These are phyloP conservation scores for Penicillium sp. DNA, from an alignment of 2,329 filamentous ascomycete genomes.

Conservation along the genomic window DNA sequence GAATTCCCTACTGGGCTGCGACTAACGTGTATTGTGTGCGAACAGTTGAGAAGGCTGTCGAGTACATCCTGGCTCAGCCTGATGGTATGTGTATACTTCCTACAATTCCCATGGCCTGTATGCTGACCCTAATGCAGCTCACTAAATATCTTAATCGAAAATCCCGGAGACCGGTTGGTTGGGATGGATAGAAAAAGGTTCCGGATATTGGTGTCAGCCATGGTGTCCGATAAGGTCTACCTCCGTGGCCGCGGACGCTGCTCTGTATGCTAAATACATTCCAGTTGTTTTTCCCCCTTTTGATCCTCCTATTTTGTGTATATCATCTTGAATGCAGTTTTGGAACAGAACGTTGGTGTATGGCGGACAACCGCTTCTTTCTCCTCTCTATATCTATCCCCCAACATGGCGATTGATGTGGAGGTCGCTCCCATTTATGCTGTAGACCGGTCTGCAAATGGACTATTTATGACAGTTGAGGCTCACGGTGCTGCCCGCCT, in stretches of 20 bases:
- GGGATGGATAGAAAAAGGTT: conserved; percentile 34
- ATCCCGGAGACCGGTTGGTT: conserved; percentile 20
- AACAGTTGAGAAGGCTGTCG: conserved; percentile 84
- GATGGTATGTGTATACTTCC: conserved; percentile 62
- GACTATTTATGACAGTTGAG: background rate
- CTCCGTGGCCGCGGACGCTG: conserved; percentile 24
- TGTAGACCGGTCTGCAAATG: background rate
- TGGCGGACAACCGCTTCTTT: conserved; percentile 6
- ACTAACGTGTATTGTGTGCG: conserved; percentile 15
- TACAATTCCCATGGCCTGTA: background rate
- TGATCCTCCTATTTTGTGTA: conserved; percentile 39
- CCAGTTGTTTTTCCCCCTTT: conserved; percentile 30
- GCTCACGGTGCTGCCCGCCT: background rate
- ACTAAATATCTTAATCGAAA: conserved; percentile 34
- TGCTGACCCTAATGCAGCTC: conserved; percentile 28
- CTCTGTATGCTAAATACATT: conserved; percentile 37
- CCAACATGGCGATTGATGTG: background rate
- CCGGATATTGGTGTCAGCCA: conserved; percentile 28
- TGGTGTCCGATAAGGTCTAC: conserved; percentile 28
- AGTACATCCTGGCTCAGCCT: conserved; percentile 89
- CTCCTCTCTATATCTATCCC: conserved; percentile 1
- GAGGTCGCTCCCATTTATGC: background rate
- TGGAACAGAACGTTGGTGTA: conserved; percentile 15
- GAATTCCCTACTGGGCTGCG: background rate
- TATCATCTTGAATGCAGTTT: conserved; percentile 41